Base-by-base conservation (phyloP, 2,329 filamentous ascomycete species). In the Microdochium nivale region DNA sequence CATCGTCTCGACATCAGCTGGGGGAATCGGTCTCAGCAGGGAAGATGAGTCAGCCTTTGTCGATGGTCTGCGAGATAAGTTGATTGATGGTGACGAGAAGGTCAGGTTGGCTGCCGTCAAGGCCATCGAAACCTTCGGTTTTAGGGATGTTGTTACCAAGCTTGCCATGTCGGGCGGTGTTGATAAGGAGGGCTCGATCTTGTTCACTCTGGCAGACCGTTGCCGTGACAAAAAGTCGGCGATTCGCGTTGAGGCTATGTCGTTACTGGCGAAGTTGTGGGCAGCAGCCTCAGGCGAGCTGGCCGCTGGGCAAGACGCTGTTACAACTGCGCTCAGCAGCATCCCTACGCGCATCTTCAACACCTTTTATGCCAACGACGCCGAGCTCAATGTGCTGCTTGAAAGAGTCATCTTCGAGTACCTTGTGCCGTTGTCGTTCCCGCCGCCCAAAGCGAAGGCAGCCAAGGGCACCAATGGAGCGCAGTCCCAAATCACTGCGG, bases 281-380 rank as follows among this genome's bases (percentile, higher is more conserved):
- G 91, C 89, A n/a, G 91, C 95, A 19, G 92, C 89, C 13, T 83
- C 86, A 19, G 88, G 90, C 19, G 91, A 96, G 60, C 87, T 99
- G 59, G 84, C 88, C 24, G 82, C 86, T 50, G 89, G 88, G 14
- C 87, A 92, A 60, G 89, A 96, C 59, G 74, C 78, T 19, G 86
- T 95, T 21, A 80, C 79, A 13, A 74, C 81, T 10, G 79, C 92
- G n/a, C 74, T 99, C 13, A 86, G 85, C 7, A 85, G 85, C 24
- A 90, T 95, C 37, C 92, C 94, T 2, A 87, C 87, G 1, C 86
- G 83, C 55, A 90, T 99, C 46, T 83, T 96, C 55, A 90, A 90
- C 62, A 86, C 87, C 0, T 91, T 87, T 62, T 99, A 96, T 66
- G 87, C 90, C 54, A 96, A 96, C 63, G 90, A 96, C 64, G 73